Evolutionary conservation across 495 filamentous ascomycete genomes (phyloP).

Genomic region (Delitschia confertaspora): DNA sequence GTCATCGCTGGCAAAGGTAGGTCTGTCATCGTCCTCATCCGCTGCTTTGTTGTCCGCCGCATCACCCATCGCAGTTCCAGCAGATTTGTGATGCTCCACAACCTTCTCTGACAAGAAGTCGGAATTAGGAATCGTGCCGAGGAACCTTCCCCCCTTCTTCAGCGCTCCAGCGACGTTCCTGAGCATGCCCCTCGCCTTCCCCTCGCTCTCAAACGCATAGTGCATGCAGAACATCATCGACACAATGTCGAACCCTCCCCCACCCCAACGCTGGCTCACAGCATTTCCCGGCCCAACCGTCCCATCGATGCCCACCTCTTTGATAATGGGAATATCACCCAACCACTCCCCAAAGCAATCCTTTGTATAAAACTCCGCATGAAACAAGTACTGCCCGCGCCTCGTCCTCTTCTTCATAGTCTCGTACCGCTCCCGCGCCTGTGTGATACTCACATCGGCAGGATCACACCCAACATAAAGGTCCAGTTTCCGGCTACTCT

Average conservation of each 20-base stretch:
- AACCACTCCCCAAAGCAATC: slow-evolving; percentile 83
- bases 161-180: slow-evolving; percentile 80
- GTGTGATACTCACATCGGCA: slow-evolving; percentile 81
- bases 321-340: slow-evolving; percentile 65
- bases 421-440: slow-evolving; percentile 74
- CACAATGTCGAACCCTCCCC: slow-evolving; percentile 88
- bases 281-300: slow-evolving; percentile 51
- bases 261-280: slow-evolving; percentile 50
- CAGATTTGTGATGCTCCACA: slow-evolving; percentile 37
- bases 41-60: slow-evolving; percentile 14
- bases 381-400: slow-evolving; percentile 52
- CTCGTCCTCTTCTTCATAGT: slow-evolving; percentile 53
- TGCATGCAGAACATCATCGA: slow-evolving; percentile 99
- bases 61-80: slow-evolving; percentile 4
- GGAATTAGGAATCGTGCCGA: slow-evolving; percentile 88
- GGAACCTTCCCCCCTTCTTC: slow-evolving; percentile 87
- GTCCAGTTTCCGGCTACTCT: slow-evolving; percentile 73
- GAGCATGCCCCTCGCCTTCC: slow-evolving; percentile 83
- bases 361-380: slow-evolving; percentile 75
- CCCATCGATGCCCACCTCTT: slow-evolving; percentile 73
- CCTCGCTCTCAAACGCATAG: slow-evolving; percentile 88
- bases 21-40: slow-evolving; percentile 42
- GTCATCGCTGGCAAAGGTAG: slow-evolving; percentile 15
- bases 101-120: slow-evolving; percentile 67
- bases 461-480: slow-evolving; percentile 91